phyloP scores from a whole-genome alignment of 345 rosid genomes.

The Jatropha curcas region DNA sequence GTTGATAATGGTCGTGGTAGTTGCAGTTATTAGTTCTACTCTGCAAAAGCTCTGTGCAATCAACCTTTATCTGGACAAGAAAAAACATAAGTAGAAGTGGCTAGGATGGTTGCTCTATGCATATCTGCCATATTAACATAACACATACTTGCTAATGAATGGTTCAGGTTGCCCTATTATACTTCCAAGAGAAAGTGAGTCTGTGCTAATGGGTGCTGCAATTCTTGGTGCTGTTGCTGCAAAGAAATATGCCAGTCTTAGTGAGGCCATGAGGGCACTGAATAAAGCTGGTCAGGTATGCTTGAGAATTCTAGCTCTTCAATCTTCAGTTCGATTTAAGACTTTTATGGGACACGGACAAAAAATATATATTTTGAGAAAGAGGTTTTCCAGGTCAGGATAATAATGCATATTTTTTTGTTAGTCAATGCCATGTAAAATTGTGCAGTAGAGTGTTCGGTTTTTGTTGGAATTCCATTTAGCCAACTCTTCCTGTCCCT shows the following conservation, averaged over 20 bases:
- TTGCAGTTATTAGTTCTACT: too few relatives aligned
- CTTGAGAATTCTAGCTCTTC: neutral
- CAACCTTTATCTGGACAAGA: too few relatives aligned
- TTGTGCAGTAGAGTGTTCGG: neutral
- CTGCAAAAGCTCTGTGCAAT: too few relatives aligned
- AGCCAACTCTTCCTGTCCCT: neutral
- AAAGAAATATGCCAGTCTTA: conserved; percentile 62
- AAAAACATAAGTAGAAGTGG: too few relatives aligned
- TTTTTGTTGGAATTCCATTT: too few relatives aligned
- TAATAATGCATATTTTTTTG: neutral
- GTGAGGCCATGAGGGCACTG: conserved; percentile 82
- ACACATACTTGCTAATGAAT: neutral
- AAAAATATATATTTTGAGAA: neutral
- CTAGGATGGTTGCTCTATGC: neutral
- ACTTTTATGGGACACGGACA: neutral
- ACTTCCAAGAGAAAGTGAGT: conserved; percentile 88
- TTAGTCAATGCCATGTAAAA: neutral
- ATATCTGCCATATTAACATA: neutral
- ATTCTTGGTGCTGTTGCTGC: conserved; percentile 91
- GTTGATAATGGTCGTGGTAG: too few relatives aligned
- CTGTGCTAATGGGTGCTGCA: conserved; percentile 90
- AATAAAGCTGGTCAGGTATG: conserved; percentile 88
- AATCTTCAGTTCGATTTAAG: neutral
- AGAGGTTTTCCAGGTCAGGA: neutral
- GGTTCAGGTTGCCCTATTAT: conserved; percentile 77